Conservation (phyloP, 2,329 filamentous ascomycete species). For the Cadophora sp. region DNA sequence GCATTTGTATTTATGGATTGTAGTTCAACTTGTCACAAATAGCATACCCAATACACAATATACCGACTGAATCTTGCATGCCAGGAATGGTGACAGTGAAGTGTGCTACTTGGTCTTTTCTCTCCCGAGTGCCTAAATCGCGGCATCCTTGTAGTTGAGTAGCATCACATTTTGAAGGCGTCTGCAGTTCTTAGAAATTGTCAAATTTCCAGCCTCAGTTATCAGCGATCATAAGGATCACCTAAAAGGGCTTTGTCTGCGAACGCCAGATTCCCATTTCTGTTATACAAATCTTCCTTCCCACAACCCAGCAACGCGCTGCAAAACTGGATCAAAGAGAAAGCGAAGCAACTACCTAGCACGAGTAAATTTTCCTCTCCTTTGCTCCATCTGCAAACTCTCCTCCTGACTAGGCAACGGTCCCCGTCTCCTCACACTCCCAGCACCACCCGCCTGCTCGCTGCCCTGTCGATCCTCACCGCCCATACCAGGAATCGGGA, state of each 20-base stretch:
- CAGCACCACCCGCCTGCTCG: slow-evolving; percentile 42
- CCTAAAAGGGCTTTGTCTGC: not conserved
- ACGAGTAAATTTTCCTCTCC: slow-evolving; percentile 65
- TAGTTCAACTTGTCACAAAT: slow-evolving; percentile 14
- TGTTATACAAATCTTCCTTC: slow-evolving; percentile 30
- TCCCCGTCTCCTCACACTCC: slow-evolving; percentile 62
- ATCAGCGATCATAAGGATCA: too few relatives aligned
- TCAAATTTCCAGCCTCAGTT: not conserved
- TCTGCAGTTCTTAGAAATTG: not conserved
- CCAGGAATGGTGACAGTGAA: not conserved
- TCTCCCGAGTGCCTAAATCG: too few relatives aligned
- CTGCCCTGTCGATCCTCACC: slow-evolving; percentile 43
- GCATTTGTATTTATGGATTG: slow-evolving; percentile 12
- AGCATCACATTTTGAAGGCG: too few relatives aligned
- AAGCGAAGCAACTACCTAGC: slow-evolving; percentile 35
- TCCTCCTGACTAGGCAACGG: slow-evolving; percentile 86
- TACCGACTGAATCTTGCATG: not conserved
- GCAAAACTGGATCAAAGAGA: not conserved
- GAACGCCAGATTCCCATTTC: slow-evolving; percentile 20
- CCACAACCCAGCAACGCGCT: not conserved
- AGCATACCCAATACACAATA: slow-evolving; percentile 18
- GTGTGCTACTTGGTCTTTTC: too few relatives aligned
- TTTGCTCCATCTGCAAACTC: slow-evolving; percentile 79
- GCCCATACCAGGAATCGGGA: slow-evolving; percentile 44
- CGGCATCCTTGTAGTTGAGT: too few relatives aligned